phyloP scores from a whole-genome alignment of 148 eudicot genomes.

The Amaranthus cruentus region DNA sequence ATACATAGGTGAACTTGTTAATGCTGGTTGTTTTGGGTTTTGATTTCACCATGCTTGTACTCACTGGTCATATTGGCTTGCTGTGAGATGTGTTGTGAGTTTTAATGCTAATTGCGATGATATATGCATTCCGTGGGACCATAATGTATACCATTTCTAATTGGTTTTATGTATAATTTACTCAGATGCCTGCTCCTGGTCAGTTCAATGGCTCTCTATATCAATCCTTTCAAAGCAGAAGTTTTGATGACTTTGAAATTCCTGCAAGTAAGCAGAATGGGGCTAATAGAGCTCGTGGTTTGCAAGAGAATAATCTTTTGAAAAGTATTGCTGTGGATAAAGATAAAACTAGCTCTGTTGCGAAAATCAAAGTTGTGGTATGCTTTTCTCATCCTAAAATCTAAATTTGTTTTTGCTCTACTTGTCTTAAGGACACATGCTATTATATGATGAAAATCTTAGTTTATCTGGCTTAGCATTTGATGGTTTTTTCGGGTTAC shows the following conservation, averaged over 20 bases:
- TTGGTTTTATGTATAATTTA: background rate
- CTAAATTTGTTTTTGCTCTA: background rate
- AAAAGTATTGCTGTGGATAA: constrained; percentile 68
- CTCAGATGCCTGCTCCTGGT: constrained; percentile 54
- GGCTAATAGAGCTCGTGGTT: constrained; percentile 40
- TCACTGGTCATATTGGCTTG: background rate
- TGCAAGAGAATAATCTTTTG: constrained; percentile 59
- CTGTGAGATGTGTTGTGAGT: constrained; percentile 2
- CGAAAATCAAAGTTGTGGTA: constrained; percentile 99
- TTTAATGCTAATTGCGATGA: background rate
- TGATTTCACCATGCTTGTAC: background rate
- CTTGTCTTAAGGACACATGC: background rate
- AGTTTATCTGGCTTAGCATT: background rate
- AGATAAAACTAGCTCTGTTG: constrained; percentile 73
- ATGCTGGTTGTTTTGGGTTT: background rate
- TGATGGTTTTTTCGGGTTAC: background rate
- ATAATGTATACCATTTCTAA: background rate
- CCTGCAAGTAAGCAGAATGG: constrained; percentile 55
- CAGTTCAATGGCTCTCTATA: constrained; percentile 43
- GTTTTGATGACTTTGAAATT: constrained; percentile 73
- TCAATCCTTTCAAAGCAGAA: constrained; percentile 53
- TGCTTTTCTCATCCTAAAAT: constrained; percentile 16
- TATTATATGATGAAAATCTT: background rate
- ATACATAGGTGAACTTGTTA: background rate
- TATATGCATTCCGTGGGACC: background rate